These are phyloP conservation scores for Maudiozyma bulderi DNA, from an alignment of 805 yeast genomes.

Conservation along the genomic window DNA sequence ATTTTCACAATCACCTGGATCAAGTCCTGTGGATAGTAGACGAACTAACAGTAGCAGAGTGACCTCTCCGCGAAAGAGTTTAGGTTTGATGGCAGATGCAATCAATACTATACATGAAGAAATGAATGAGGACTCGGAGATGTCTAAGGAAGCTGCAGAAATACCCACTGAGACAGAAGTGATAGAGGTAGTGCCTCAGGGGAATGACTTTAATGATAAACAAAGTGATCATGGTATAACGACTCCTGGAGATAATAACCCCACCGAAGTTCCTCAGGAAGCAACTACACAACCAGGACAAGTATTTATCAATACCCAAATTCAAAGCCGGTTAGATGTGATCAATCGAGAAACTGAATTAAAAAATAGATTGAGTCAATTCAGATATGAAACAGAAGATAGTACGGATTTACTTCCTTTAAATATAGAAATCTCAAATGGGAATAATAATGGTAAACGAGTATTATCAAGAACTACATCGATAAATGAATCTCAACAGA, in stretches of 20 bases:
- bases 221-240: too few species aligned
- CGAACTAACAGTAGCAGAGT: background rate
- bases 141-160: too few species aligned
- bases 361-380: slow-evolving; percentile 12
- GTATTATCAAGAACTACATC: background rate
- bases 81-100: background rate
- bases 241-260: too few species aligned
- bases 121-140: background rate
- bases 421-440: background rate
- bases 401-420: slow-evolving; percentile 1
- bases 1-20: slow-evolving; percentile 3
- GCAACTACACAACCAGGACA: too few species aligned
- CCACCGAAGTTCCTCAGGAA: too few species aligned
- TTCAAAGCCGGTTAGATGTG: slow-evolving; percentile 26
- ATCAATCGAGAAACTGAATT: slow-evolving; percentile 13
- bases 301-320: slow-evolving; percentile 25
- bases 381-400: slow-evolving; percentile 4
- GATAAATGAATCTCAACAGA: background rate
- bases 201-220: too few species aligned
- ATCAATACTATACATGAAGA: background rate
- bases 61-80: background rate
- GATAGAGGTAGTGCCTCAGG: background rate
- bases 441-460: background rate
- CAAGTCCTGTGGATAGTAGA: background rate
- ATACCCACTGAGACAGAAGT: background rate